Percentiles rank a stretch among this genome's conserved stretches.
These are phyloP conservation scores for Tolypocladium tropicale DNA, from an alignment of 2,329 filamentous ascomycete species.

Conservation along the genomic window DNA sequence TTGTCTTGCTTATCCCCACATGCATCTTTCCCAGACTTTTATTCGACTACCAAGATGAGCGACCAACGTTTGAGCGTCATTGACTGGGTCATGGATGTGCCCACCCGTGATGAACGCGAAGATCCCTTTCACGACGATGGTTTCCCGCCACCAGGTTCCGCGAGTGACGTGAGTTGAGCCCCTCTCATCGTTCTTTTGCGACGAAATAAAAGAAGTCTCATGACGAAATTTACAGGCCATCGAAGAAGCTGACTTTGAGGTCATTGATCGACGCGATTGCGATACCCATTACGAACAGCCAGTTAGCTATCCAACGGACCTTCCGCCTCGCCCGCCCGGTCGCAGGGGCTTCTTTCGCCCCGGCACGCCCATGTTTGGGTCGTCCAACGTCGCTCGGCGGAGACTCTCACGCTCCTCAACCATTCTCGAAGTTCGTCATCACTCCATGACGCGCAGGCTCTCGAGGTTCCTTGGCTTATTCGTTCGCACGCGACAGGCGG, in stretches of 20 bases:
- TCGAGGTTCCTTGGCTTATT: slow-evolving; percentile 13
- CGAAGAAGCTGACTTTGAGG: neutral
- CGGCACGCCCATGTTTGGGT: slow-evolving; percentile 14
- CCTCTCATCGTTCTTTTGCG: neutral
- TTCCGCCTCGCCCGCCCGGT: slow-evolving; percentile 1
- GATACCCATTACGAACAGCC: slow-evolving; percentile 1
- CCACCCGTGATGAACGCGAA: slow-evolving; percentile 21
- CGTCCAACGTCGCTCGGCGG: slow-evolving; percentile 4
- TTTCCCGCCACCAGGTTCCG: slow-evolving; percentile 13
- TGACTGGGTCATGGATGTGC: slow-evolving; percentile 23
- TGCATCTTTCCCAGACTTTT: neutral
- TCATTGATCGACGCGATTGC: neutral
- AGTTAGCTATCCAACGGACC: slow-evolving; percentile 7
- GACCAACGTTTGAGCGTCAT: neutral
- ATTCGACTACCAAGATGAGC: neutral
- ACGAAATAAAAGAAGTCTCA: neutral
- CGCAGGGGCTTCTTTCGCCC: slow-evolving; percentile 18
- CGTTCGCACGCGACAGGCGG: slow-evolving; percentile 15
- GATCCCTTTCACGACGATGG: slow-evolving; percentile 25
- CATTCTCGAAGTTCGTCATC: slow-evolving; percentile 10
- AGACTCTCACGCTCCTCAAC: neutral
- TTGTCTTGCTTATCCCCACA: too few relatives aligned
- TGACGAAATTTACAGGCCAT: neutral
- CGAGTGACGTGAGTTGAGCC: neutral
- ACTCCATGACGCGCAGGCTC: neutral